Conservation (phyloP, 768 basidiomycete species). For the Podaxis sp. region DNA sequence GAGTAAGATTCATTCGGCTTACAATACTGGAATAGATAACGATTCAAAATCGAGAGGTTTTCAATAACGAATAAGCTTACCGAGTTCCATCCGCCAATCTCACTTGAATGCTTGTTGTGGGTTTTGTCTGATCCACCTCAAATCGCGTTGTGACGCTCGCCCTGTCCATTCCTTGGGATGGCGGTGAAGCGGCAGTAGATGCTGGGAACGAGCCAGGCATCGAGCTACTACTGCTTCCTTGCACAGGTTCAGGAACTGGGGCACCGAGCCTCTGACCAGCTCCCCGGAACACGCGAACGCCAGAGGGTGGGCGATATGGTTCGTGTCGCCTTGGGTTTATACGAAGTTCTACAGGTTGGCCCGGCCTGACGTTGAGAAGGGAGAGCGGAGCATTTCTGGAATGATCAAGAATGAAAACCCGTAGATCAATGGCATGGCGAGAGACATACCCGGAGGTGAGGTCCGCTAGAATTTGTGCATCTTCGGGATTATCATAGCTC, state of each 20-base stretch:
- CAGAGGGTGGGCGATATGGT: constrained; percentile 62
- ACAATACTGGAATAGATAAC: constrained; percentile 52
- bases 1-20: constrained; percentile 85
- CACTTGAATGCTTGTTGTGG: constrained; percentile 89
- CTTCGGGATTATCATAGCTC: constrained; percentile 77
- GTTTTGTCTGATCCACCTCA: constrained; percentile 78
- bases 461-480: constrained; percentile 65
- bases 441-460: constrained; percentile 72
- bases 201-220: constrained; percentile 68
- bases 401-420: constrained; percentile 1
- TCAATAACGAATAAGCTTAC: constrained; percentile 33
- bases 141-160: constrained; percentile 53
- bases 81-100: constrained; percentile 89
- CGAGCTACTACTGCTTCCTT: constrained; percentile 11
- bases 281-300: constrained; percentile 61
- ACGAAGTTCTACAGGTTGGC: constrained; percentile 83
- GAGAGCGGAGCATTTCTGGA: constrained; percentile 74
- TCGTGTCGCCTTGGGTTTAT: constrained; percentile 70
- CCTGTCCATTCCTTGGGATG: constrained; percentile 25
- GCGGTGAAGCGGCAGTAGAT: constrained; percentile 22
- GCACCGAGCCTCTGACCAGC: constrained; percentile 81
- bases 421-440: neutral
- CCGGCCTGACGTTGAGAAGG: constrained; percentile 67
- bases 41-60: neutral
- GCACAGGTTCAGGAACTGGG: constrained; percentile 50